A percentile compares a stretch with the other conserved stretches of the same genome.
Conservation (phyloP, 768 basidiomycete genomes). For the Mycena latifolia region DNA sequence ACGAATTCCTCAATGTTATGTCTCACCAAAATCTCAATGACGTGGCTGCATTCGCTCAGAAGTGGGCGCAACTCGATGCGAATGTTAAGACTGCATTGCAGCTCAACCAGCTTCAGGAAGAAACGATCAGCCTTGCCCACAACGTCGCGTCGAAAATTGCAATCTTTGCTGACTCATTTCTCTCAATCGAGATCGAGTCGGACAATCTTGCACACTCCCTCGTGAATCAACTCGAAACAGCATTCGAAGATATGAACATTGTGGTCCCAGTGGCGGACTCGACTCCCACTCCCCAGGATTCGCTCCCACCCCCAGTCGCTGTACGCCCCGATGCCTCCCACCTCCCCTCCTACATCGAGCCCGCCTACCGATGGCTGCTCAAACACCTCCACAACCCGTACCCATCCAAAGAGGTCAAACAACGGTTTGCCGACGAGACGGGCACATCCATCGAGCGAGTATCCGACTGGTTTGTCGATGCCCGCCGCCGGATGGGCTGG, state of each 20-base stretch:
- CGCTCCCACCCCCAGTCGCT: too few relatives aligned
- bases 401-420: slow-evolving; percentile 50
- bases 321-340: slow-evolving; percentile 8
- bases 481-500: slow-evolving; percentile 67
- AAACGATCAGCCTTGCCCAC: slow-evolving; percentile 30
- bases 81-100: slow-evolving; percentile 1
- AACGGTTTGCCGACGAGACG: slow-evolving; percentile 41
- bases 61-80: neutral
- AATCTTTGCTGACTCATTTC: slow-evolving; percentile 25
- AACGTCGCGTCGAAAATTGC: slow-evolving; percentile 31
- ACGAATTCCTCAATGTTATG: neutral
- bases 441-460: slow-evolving; percentile 45
- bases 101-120: neutral
- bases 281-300: too few relatives aligned
- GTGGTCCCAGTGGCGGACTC: too few relatives aligned
- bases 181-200: slow-evolving; percentile 18
- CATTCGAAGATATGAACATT: too few relatives aligned
- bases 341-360: slow-evolving; percentile 43
- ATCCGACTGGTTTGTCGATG: slow-evolving; percentile 62
- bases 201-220: slow-evolving; percentile 21
- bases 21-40: neutral
- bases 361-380: slow-evolving; percentile 57
- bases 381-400: slow-evolving; percentile 66
- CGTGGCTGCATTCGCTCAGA: neutral
- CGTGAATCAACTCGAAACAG: too few relatives aligned